A percentile compares a stretch with the other conserved stretches of the same genome.
Evolutionary conservation across 495 filamentous ascomycete genomes (phyloP).

Genomic region (Penicillium angulare): DNA sequence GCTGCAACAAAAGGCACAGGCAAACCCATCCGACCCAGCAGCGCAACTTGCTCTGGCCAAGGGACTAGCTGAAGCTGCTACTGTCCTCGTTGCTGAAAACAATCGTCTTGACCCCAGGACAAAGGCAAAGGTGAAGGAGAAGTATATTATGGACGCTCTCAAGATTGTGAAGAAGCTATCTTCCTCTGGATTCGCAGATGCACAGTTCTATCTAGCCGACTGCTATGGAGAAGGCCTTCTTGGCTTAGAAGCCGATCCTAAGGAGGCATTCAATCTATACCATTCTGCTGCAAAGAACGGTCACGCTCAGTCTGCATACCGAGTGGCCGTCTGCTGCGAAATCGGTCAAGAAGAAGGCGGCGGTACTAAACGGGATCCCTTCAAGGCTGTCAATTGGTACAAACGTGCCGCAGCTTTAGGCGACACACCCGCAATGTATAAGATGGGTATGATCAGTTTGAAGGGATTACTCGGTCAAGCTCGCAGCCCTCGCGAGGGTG

Average conservation of each 20-base stretch:
- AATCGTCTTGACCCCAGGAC: slow-evolving; percentile 72
- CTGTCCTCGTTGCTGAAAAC: slow-evolving; percentile 65
- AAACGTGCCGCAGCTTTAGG: slow-evolving; percentile 86
- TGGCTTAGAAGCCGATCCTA: slow-evolving; percentile 72
- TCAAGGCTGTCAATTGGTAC: slow-evolving; percentile 98
- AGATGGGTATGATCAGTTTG: slow-evolving; percentile 91
- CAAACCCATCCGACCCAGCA: slow-evolving; percentile 67
- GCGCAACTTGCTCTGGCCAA: slow-evolving; percentile 74
- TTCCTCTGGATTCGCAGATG: slow-evolving; percentile 65
- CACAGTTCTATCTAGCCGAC: slow-evolving; percentile 93
- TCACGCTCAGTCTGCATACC: slow-evolving; percentile 83
- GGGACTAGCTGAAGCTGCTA: slow-evolving; percentile 81
- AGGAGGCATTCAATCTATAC: slow-evolving; percentile 89
- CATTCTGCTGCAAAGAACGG: slow-evolving; percentile 89
- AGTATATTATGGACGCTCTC: slow-evolving; percentile 79
- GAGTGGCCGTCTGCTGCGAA: slow-evolving; percentile 96
- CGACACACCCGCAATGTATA: slow-evolving; percentile 94
- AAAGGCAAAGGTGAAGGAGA: slow-evolving; percentile 73
- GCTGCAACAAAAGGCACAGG: slow-evolving; percentile 63
- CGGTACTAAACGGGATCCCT: slow-evolving; percentile 82
- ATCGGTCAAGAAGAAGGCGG: slow-evolving; percentile 92
- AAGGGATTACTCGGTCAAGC: slow-evolving; percentile 92
- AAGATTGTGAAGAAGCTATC: slow-evolving; percentile 89
- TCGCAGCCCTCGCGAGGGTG: slow-evolving; percentile 78
- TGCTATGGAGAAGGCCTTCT: slow-evolving; percentile 75